Evolutionary conservation across 2,329 filamentous ascomycete species (phyloP), one percentile per base, ranked within the genome.

Genomic region (Parastagonospora avenae): DNA sequence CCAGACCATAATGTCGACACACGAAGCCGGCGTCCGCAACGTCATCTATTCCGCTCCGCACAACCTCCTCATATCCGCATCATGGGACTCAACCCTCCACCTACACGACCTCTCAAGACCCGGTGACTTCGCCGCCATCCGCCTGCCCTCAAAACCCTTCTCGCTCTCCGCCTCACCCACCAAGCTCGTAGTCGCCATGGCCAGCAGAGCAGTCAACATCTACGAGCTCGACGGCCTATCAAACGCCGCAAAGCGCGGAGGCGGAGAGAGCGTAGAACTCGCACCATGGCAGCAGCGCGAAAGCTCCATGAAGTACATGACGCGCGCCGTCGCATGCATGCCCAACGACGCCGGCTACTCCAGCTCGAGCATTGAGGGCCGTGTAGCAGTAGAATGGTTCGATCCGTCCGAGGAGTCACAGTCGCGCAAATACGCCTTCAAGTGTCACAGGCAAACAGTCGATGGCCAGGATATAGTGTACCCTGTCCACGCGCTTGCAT

Each of bases 341-440:
- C 93, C 94, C 11, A 92, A 94, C 65, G 94, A 97, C 61, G 90
- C 89, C 9, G 94, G 94, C 4, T 99, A 97, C 72, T 92, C 93
- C 8, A 93, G 89, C 1, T 91, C 86, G 51, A 92, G 88, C 66
- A 99, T 99, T 66, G 94, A 99, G 72, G 94, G 94, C 4, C 87
- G 94, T 63, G 92, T 99, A 2, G 93, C 92, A 0, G 94, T 99
- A 1, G 94, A 99, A 74, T 97, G 92, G 91, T 97, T 99, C 72
- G 94, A 97, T 70, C 90, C 94, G 12, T 90, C 86, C 4, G 80
- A 86, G 36, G 90, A 93, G 73, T 92, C 90, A 4, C 92, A 97
- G 77, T 88, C 90, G 33, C 85, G 92, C 60, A 97, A 97, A 74
- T 99, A 97, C 73, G 94, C 94, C 11, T 99, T 99, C 84, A 99